Conservation (phyloP, 192 early-diverging fungal genomes). For the Phycomyces blakesleeanus region DNA sequence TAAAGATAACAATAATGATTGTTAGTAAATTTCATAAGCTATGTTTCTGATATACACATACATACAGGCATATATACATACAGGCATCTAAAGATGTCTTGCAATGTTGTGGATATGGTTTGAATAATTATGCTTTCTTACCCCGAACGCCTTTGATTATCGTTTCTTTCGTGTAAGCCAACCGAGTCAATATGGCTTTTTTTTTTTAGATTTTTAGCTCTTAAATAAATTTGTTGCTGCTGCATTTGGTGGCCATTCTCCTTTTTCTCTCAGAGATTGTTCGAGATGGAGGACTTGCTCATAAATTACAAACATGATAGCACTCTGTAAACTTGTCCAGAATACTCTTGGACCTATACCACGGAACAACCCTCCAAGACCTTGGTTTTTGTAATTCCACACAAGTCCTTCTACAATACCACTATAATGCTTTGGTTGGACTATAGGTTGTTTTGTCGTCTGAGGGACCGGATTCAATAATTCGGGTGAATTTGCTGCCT, state of each 20-base stretch:
- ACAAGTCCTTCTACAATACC: constrained; percentile 53
- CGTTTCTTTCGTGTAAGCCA: too few species aligned
- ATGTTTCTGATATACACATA: too few species aligned
- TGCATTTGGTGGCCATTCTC: constrained; percentile 28
- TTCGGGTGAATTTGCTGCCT: background rate
- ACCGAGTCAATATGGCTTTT: too few species aligned
- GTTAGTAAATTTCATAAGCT: too few species aligned
- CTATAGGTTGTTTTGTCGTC: background rate
- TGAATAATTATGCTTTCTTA: too few species aligned
- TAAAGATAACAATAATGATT: too few species aligned
- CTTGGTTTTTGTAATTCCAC: constrained; percentile 55
- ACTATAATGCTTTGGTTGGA: constrained; percentile 43
- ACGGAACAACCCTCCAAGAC: constrained; percentile 60
- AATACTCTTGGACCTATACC: constrained; percentile 71
- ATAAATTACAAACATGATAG: constrained; percentile 72
- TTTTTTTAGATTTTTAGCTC: too few species aligned
- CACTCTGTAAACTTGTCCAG: constrained; percentile 67
- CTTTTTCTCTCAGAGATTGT: constrained; percentile 24
- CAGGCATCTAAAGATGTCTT: too few species aligned
- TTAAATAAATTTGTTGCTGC: background rate
- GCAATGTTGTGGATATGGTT: too few species aligned
- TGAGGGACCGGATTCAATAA: background rate
- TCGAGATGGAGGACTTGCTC: constrained; percentile 54
- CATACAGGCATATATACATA: too few species aligned
- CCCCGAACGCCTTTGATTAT: too few species aligned